phyloP scores from a whole-genome alignment of 106 monocot species.

The Apostasia shenzhenica region DNA sequence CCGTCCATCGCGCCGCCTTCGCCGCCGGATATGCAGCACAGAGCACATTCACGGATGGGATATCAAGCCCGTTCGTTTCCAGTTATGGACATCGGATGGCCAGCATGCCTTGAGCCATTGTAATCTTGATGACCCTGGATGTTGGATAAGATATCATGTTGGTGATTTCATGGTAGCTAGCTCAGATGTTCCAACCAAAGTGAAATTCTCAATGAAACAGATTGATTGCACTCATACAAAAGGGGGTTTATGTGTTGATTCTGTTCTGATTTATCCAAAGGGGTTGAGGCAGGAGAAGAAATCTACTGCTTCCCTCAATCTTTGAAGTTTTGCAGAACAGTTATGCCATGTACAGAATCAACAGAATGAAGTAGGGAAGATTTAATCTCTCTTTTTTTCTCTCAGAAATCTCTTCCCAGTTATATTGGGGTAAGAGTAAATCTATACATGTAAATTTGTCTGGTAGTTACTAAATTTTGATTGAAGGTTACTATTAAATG shows the following conservation, averaged over 20 bases:
- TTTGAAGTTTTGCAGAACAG: not conserved
- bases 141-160: slow-evolving; percentile 33
- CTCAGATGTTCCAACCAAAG: slow-evolving; percentile 14
- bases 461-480: too few relatives aligned
- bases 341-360: not conserved
- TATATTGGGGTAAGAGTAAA: not conserved
- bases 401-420: not conserved
- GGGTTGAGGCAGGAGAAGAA: slow-evolving; percentile 10
- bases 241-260: slow-evolving; percentile 54
- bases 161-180: slow-evolving; percentile 35
- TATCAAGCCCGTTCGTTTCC: slow-evolving; percentile 37
- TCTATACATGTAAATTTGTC: slow-evolving; percentile 2
- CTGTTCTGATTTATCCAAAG: slow-evolving; percentile 42
- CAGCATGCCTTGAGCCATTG: slow-evolving; percentile 31
- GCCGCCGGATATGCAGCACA: slow-evolving; percentile 21
- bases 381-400: not conserved
- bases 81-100: slow-evolving; percentile 37
- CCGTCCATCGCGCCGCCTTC: slow-evolving; percentile 21
- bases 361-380: not conserved
- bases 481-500: too few relatives aligned
- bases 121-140: slow-evolving; percentile 23
- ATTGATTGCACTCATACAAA: slow-evolving; percentile 64
- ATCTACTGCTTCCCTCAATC: not conserved
- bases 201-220: slow-evolving; percentile 55
- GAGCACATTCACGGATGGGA: slow-evolving; percentile 51